phyloP scores from a whole-genome alignment of 2,329 filamentous ascomycete genomes.

The Rosellinia necatrix region DNA sequence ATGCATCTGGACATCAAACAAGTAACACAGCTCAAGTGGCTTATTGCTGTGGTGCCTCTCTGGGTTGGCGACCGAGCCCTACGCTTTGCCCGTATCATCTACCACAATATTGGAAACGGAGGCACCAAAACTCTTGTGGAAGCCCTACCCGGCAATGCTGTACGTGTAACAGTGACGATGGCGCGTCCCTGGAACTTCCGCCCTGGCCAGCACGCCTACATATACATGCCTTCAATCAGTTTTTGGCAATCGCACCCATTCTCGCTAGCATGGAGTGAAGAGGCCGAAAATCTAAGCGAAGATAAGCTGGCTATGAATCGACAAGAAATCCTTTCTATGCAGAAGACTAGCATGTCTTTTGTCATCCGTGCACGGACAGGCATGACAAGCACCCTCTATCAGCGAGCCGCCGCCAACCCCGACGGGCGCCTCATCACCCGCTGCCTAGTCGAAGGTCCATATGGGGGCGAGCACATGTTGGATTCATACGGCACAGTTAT shows the following conservation, averaged over 20 bases:
- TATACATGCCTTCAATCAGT: constrained; percentile 76
- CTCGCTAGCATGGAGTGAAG: constrained; percentile 77
- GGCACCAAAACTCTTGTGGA: constrained; percentile 73
- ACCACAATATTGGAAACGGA: constrained; percentile 69
- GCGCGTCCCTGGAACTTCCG: constrained; percentile 77
- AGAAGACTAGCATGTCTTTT: constrained; percentile 70
- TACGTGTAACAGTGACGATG: constrained; percentile 74
- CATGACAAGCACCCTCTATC: constrained; percentile 71
- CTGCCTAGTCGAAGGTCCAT: constrained; percentile 76
- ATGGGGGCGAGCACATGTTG: constrained; percentile 72
- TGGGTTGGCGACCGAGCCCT: constrained; percentile 68
- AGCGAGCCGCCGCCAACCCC: constrained; percentile 65
- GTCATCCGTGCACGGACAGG: constrained; percentile 75
- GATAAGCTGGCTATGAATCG: constrained; percentile 65
- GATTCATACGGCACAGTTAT: constrained; percentile 78
- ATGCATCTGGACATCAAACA: constrained; percentile 64
- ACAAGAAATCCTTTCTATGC: constrained; percentile 62
- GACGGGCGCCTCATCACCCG: constrained; percentile 65
- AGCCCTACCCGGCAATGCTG: constrained; percentile 75
- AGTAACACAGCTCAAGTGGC: constrained; percentile 60
- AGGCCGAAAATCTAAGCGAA: constrained; percentile 54
- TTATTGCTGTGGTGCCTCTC: constrained; percentile 66
- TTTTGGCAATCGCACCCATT: constrained; percentile 80
- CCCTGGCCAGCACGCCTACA: constrained; percentile 77
- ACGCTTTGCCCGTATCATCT: constrained; percentile 64